A percentile compares a stretch with the other conserved stretches of the same genome.
Evolutionary conservation across 2,329 filamentous ascomycete species (phyloP).

Genomic region (Colletotrichum spaethianum): DNA sequence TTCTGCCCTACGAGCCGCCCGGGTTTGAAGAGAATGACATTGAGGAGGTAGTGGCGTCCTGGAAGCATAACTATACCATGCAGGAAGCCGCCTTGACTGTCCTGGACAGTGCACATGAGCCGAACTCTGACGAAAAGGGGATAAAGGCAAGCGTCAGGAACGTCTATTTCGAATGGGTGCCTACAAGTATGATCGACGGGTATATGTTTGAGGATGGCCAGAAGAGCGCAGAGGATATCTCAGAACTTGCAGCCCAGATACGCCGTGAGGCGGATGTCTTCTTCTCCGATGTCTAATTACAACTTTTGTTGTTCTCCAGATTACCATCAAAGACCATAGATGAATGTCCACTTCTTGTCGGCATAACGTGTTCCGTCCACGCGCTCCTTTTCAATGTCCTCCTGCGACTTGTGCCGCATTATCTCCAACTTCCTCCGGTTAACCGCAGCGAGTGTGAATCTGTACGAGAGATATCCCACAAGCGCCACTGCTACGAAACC

Average conservation of each 20-base stretch:
- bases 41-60: slow-evolving; percentile 63
- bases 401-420: slow-evolving; percentile 43
- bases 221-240: slow-evolving; percentile 56
- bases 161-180: slow-evolving; percentile 75
- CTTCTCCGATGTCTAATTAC: slow-evolving; percentile 57
- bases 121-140: background rate
- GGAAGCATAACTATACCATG: slow-evolving; percentile 50
- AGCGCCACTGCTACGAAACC: slow-evolving; percentile 48
- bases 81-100: slow-evolving; percentile 3
- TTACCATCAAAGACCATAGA: slow-evolving; percentile 46
- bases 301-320: too few relatives aligned
- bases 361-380: slow-evolving; percentile 45
- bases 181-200: slow-evolving; percentile 62
- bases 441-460: slow-evolving; percentile 45
- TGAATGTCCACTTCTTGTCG: slow-evolving; percentile 49
- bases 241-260: slow-evolving; percentile 54
- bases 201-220: slow-evolving; percentile 70
- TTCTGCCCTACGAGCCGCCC: slow-evolving; percentile 61
- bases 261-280: slow-evolving; percentile 54
- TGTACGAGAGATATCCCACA: slow-evolving; percentile 50
- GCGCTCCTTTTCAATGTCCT: slow-evolving; percentile 45
- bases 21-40: slow-evolving; percentile 63
- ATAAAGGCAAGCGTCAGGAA: slow-evolving; percentile 55
- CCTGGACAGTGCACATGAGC: slow-evolving; percentile 37
- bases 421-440: slow-evolving; percentile 45